A percentile compares a stretch with the other conserved stretches of the same genome.
Conservation (phyloP, 345 rosid species). For the Murraya koenigii region DNA sequence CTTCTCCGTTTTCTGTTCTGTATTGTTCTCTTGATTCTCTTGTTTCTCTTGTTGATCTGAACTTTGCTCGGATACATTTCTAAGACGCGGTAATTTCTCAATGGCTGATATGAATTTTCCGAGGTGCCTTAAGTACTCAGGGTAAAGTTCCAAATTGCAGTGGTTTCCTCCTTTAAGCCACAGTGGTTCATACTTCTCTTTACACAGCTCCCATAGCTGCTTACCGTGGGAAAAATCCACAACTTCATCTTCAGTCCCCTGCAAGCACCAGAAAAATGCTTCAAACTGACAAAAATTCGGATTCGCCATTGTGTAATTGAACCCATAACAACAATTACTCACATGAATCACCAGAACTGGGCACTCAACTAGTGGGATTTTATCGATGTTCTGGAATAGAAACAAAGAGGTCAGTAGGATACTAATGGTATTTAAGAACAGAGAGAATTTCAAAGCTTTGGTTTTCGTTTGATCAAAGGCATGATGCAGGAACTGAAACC, state of each 20-base stretch:
- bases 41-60: constrained; percentile 25
- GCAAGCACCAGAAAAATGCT: not conserved
- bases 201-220: constrained; percentile 79
- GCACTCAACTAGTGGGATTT: constrained; percentile 65
- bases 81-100: constrained; percentile 50
- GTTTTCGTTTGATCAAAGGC: not conserved
- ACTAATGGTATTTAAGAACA: not conserved
- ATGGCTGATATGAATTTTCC: constrained; percentile 71
- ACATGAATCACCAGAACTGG: constrained; percentile 95
- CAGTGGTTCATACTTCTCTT: constrained; percentile 84
- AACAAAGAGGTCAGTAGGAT: not conserved
- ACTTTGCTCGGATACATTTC: constrained; percentile 20
- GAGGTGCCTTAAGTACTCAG: constrained; percentile 76
- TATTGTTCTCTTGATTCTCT: constrained; percentile 14
- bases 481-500: constrained; percentile 33
- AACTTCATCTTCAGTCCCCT: constrained; percentile 89
- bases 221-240: constrained; percentile 85
- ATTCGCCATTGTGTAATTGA: not conserved
- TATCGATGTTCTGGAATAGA: constrained; percentile 68
- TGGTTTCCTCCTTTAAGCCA: constrained; percentile 89
- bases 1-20: constrained; percentile 24
- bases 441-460: not conserved
- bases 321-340: constrained; percentile 20
- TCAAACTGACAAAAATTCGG: not conserved
- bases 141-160: constrained; percentile 72